phyloP scores from a whole-genome alignment of 495 filamentous ascomycete genomes.

The Neurospora sp. region DNA sequence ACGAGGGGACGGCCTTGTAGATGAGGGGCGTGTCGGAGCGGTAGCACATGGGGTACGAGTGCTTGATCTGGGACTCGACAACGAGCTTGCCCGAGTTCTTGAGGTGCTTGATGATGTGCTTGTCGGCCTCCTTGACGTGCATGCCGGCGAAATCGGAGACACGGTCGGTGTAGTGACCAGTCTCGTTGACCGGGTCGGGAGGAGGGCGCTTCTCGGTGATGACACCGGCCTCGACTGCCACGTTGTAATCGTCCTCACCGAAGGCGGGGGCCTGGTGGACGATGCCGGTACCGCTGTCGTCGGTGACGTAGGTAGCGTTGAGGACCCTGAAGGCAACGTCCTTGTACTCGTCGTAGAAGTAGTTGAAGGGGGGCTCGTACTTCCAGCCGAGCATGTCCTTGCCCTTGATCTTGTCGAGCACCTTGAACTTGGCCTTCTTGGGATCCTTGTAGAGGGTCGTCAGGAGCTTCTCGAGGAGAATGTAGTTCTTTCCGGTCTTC shows the following conservation, averaged over 20 bases:
- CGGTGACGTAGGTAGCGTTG: slow-evolving; percentile 81
- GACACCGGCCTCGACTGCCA: slow-evolving; percentile 67
- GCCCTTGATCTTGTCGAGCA: slow-evolving; percentile 72
- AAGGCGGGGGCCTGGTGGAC: slow-evolving; percentile 94
- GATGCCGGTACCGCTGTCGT: slow-evolving; percentile 88
- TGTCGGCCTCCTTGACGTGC: slow-evolving; percentile 91
- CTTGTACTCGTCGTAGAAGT: slow-evolving; percentile 91
- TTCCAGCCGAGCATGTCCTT: slow-evolving; percentile 85
- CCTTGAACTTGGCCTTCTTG: slow-evolving; percentile 94
- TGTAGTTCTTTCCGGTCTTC: slow-evolving; percentile 70
- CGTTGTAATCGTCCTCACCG: slow-evolving; percentile 93
- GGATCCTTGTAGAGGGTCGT: slow-evolving; percentile 87
- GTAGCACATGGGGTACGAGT: slow-evolving; percentile 94
- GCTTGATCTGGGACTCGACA: slow-evolving; percentile 81
- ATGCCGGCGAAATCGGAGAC: slow-evolving; percentile 79
- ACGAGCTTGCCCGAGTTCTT: slow-evolving; percentile 72
- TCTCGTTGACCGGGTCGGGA: slow-evolving; percentile 82
- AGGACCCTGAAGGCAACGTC: slow-evolving; percentile 87
- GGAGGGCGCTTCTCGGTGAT: slow-evolving; percentile 67
- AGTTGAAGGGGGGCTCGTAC: slow-evolving; percentile 85
- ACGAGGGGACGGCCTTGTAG: slow-evolving; percentile 86
- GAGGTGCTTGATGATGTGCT: slow-evolving; percentile 84
- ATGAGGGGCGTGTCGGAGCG: slow-evolving; percentile 92
- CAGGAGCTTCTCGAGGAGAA: slow-evolving; percentile 78
- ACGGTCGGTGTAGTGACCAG: slow-evolving; percentile 69